Base-by-base conservation (phyloP, 2,329 filamentous ascomycete genomes). In the Fusarium fujikuroi region DNA sequence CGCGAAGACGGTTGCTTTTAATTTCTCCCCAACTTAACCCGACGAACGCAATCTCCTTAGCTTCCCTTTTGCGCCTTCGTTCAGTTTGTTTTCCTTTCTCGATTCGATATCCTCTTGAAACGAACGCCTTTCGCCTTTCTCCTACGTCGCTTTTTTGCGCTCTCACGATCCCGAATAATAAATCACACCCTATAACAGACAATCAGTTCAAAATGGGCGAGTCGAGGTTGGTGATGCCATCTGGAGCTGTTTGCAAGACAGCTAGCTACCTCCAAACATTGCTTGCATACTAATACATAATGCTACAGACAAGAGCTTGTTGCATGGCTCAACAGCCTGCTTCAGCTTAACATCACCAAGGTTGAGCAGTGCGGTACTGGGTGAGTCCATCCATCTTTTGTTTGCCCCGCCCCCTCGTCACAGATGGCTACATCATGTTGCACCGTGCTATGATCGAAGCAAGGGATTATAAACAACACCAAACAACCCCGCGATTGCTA, bases 281-380 rank as follows among this genome's bases (percentile, higher is more conserved):
- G 42, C 16, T 34, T 30, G 54, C 40, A 40, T 62, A 36, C 78
- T 79, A 53, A 79, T 72, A 32, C n/a, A 34, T 37, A 18, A 25
- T n/a, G 28, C 52, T n/a, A 62, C 79, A 98, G 96, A 88, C 96
- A 99, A 86, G 96, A 99, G 87, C 91, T 99, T 78, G 88, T 99
- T 78, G 90, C 92, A 85, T 99, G 96, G 96, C 88, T 98, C 76
- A 99, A 99, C 88, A 95, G 93, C 88, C 93, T 99, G 72, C 91
- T 99, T 58, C 95, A 98, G 87, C 92, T 99, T 80, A 99, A 98
- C 87, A 91, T 99, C 79, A 98, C 93, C 79, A 98, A 98, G 86
- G 94, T 99, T 82, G 96, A 99, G 87, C 96, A 99, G 89, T 98
- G 95, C 84, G 96, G 96, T 83, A 98, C 95, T 80, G 96, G 95